Evolutionary conservation across 805 yeast species (phyloP), one percentile per base, ranked within the genome.

Genomic region (Ogataea trehaloabstinens): DNA sequence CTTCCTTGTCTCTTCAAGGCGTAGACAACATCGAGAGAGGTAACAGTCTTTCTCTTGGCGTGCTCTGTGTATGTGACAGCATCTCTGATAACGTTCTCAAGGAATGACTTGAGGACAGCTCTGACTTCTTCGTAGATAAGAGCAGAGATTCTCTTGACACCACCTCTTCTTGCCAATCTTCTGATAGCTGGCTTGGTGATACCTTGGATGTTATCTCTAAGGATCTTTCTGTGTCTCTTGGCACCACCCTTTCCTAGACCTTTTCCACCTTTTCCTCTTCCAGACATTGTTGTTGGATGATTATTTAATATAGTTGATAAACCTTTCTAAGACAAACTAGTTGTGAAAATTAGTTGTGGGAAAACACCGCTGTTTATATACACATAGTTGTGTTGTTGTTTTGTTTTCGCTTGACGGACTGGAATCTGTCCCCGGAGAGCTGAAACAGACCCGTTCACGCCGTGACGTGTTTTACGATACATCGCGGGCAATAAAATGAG

Each of bases 201-300:
- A 80, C 99, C 99, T 76, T 90, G 97, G 59, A 93, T 91, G 91
- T 91, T 93, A 73, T 93, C 99, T 81, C 98, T 90, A 56, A 90
- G 80, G 74, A 91, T 87, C 87, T 90, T 90, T 83, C 98, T 88
- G 89, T 91, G 99, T 76, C 99, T 89, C 84, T 91, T 91, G 64
- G 99, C 99, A 78, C 99, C 99, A 76, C 97, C 98, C 78, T 93
- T 93, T 67, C 99, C 99, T 63, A 93, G 81, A 76, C 99, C 99
- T 86, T 93, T 93, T 68, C 98, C 99, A 68, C 98, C 98, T 88
- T 93, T 91, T 67, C 99, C 99, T 82, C 97, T 90, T 71, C 98
- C 96, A 70, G 96, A 88, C 96, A 89, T 89, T 66, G 52, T 77
- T 35, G 48, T 51, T 27, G 10, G 17, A 15, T 27, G 15, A 27